phyloP scores from a whole-genome alignment of 192 early-diverging fungal genomes.

The Gamsiella multidivaricata region DNA sequence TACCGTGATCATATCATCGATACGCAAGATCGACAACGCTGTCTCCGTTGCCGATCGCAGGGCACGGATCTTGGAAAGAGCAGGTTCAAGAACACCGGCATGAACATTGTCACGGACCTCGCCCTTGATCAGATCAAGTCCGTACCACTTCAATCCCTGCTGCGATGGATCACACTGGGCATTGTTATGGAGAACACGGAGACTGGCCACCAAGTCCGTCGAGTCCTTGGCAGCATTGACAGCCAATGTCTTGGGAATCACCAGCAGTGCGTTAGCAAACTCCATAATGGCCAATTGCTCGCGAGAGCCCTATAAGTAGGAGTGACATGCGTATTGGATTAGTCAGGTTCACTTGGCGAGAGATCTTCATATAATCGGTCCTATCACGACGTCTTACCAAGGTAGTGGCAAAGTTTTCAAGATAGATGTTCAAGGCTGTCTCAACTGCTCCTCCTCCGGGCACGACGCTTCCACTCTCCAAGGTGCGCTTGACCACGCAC shows the following conservation, averaged over 20 bases:
- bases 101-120: conserved; percentile 91
- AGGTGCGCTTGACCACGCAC: conserved; percentile 95
- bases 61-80: conserved; percentile 98
- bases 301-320: conserved; percentile 79
- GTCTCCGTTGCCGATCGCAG: conserved; percentile 98
- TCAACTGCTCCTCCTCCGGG: conserved; percentile 98
- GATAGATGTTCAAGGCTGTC: conserved; percentile 93
- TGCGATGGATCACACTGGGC: conserved; percentile 87
- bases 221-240: conserved; percentile 99
- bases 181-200: conserved; percentile 95
- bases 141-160: conserved; percentile 85
- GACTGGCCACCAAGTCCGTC: conserved; percentile 94
- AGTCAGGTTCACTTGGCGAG: too few species aligned
- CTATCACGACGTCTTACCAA: conserved; percentile 63
- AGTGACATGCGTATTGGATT: too few species aligned
- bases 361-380: not conserved
- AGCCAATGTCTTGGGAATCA: conserved; percentile 97
- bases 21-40: conserved; percentile 96
- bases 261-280: conserved; percentile 93
- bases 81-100: conserved; percentile 96
- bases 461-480: conserved; percentile 95
- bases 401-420: conserved; percentile 98
- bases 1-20: conserved; percentile 92
- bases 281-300: conserved; percentile 99
- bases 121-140: conserved; percentile 95